Percentiles rank a stretch among this genome's conserved stretches.
Conservation (phyloP, 352 stramenopile species). For the Phytophthora megakarya region DNA sequence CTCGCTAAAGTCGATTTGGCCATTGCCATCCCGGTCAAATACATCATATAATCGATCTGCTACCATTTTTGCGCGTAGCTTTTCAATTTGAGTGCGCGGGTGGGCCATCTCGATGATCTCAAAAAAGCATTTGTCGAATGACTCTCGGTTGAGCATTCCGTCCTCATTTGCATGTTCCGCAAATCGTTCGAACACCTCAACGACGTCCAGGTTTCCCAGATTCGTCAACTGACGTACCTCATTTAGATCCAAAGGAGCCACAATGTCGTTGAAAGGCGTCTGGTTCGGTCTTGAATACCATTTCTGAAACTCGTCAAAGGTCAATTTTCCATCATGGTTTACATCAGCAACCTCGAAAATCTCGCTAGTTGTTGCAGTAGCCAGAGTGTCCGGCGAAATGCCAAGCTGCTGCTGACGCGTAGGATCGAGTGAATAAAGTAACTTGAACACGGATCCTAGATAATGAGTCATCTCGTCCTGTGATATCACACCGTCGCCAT, state of each 20-base stretch:
- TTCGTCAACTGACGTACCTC: conserved; percentile 87
- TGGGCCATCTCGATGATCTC: conserved; percentile 76
- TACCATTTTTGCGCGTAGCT: conserved; percentile 68
- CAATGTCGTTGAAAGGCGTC: conserved; percentile 70
- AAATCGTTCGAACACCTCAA: conserved; percentile 88
- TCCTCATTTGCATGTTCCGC: conserved; percentile 68
- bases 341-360: conserved; percentile 90
- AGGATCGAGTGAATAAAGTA: conserved; percentile 78
- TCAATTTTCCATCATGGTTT: conserved; percentile 85
- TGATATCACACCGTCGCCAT: conserved; percentile 84
- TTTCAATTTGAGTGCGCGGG: conserved; percentile 65
- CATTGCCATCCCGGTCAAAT: conserved; percentile 82
- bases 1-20: conserved; percentile 87
- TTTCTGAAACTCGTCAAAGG: conserved; percentile 83
- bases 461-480: conserved; percentile 88
- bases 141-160: conserved; percentile 60
- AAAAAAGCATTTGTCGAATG: conserved; percentile 79
- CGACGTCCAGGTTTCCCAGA: conserved; percentile 79
- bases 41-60: conserved; percentile 79
- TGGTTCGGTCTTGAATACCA: conserved; percentile 82
- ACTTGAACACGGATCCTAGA: conserved; percentile 81
- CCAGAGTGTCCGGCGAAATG: conserved; percentile 67
- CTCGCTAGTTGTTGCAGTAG: conserved; percentile 63
- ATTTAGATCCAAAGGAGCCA: conserved; percentile 74
- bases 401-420: conserved; percentile 61